Evolutionary conservation across 1,139 yeast species (phyloP).

Genomic region (Hemisphaericaspora xylanilytica): DNA sequence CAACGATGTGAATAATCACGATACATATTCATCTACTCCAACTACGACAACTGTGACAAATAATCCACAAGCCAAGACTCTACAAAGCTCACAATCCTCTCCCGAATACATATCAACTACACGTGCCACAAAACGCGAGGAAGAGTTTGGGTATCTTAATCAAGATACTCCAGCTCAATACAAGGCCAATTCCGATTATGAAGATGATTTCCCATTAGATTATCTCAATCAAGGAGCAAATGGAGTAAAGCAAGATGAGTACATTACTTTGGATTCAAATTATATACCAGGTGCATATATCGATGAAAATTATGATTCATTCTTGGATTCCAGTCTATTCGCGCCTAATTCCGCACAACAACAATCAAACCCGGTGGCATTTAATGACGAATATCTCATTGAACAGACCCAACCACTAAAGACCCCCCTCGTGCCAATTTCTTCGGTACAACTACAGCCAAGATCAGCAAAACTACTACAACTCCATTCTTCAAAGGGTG

Average conservation of each 20-base stretch:
- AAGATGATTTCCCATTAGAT: constrained; percentile 70
- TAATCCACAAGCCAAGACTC: not conserved
- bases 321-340: constrained; percentile 30
- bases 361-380: constrained; percentile 29
- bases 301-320: constrained; percentile 28
- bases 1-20: constrained; percentile 2
- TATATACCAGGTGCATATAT: constrained; percentile 23
- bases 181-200: constrained; percentile 29
- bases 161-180: constrained; percentile 28
- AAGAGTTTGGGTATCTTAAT: constrained; percentile 20
- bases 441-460: constrained; percentile 15
- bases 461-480: constrained; percentile 16
- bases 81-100: constrained; percentile 13
- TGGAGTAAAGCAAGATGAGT: constrained; percentile 24
- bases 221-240: constrained; percentile 37
- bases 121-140: constrained; percentile 10
- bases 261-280: constrained; percentile 34
- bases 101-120: constrained; percentile 20
- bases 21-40: constrained; percentile 3
- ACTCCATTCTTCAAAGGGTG: constrained; percentile 15
- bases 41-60: not conserved
- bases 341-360: constrained; percentile 12
- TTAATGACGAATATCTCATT: constrained; percentile 45
- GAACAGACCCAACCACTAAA: constrained; percentile 47
- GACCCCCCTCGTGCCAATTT: constrained; percentile 23